These are phyloP conservation scores for Xylariaceae sp. DNA, from an alignment of 2,329 filamentous ascomycete genomes.

Conservation along the genomic window DNA sequence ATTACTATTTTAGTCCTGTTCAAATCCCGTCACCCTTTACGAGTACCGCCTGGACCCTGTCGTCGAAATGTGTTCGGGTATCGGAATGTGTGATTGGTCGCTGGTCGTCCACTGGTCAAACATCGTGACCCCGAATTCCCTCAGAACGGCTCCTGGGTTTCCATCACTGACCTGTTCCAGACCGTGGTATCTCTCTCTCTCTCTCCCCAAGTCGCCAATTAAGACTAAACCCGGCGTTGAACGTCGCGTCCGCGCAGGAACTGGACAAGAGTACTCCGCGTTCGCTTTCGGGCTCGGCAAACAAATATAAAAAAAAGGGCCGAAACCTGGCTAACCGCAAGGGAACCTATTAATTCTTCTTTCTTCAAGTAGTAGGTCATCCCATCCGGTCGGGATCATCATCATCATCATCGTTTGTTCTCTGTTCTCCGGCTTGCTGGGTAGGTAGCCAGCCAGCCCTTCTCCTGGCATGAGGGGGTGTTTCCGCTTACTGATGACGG, in stretches of 20 bases:
- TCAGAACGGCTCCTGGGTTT: not conserved
- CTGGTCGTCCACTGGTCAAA: conserved; percentile 11
- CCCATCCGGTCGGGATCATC: conserved; percentile 9
- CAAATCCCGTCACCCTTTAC: conserved; percentile 14
- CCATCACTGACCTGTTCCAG: conserved; percentile 1
- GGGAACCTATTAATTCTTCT: not conserved
- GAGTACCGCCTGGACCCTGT: conserved; percentile 7
- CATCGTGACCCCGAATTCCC: conserved; percentile 6
- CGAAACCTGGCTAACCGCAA: conserved; percentile 8
- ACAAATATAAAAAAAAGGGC: conserved; percentile 8
- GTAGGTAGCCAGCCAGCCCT: conserved; percentile 5
- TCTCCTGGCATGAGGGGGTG: not conserved
- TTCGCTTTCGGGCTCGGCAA: conserved; percentile 16
- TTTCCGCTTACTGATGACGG: not conserved
- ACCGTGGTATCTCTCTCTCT: not conserved
- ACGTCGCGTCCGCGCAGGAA: not conserved
- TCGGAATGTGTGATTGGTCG: conserved; percentile 15
- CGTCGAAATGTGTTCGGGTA: conserved; percentile 14
- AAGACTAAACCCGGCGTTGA: not conserved
- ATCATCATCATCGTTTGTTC: not conserved
- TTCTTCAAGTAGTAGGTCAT: not conserved
- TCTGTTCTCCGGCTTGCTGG: not conserved
- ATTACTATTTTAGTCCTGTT: conserved; percentile 13
- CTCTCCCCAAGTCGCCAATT: not conserved
- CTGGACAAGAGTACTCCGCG: not conserved